Percentiles rank a stretch among this genome's conserved stretches.
phyloP scores from a whole-genome alignment of 139 green algal genomes.

The Chlamydomonas incerta region DNA sequence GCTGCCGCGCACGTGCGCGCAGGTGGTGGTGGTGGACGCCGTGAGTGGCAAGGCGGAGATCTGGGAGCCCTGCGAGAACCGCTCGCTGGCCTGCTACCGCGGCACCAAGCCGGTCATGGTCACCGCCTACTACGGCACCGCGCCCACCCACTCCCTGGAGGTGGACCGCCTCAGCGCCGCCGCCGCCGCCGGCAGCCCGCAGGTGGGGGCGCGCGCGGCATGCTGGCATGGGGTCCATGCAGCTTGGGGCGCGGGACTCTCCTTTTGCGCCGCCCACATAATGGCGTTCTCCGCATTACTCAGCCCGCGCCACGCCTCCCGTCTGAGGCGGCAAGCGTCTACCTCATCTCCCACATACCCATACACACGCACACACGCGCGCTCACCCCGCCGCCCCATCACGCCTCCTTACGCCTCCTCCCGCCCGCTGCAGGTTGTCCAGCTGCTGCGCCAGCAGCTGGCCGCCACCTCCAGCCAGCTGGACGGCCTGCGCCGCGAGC shows the following conservation, averaged over 20 bases:
- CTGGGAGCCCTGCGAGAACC: conserved; percentile 47
- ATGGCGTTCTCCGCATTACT: too few species aligned
- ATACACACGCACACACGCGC: background rate
- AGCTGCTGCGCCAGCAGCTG: conserved; percentile 32
- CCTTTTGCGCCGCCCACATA: too few species aligned
- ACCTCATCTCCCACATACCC: too few species aligned
- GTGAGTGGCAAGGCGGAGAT: background rate
- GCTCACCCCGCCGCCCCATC: too few species aligned
- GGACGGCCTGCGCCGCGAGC: conserved; percentile 8
- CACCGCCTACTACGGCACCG: conserved; percentile 10
- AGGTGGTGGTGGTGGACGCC: conserved; percentile 40
- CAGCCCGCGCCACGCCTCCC: too few species aligned
- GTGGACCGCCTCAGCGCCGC: conserved; percentile 11
- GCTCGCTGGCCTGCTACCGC: background rate
- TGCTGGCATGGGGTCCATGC: too few species aligned
- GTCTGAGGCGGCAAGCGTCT: too few species aligned
- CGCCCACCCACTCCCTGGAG: conserved; percentile 20
- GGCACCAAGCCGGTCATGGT: conserved; percentile 13
- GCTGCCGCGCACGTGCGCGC: background rate
- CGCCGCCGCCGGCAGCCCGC: background rate
- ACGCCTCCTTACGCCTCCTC: too few species aligned
- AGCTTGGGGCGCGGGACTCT: too few species aligned
- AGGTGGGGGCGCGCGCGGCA: background rate
- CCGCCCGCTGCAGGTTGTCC: background rate
- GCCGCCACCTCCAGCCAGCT: conserved; percentile 18